Conservation (phyloP, 805 yeast genomes). For the Yamadazyma sp. region DNA sequence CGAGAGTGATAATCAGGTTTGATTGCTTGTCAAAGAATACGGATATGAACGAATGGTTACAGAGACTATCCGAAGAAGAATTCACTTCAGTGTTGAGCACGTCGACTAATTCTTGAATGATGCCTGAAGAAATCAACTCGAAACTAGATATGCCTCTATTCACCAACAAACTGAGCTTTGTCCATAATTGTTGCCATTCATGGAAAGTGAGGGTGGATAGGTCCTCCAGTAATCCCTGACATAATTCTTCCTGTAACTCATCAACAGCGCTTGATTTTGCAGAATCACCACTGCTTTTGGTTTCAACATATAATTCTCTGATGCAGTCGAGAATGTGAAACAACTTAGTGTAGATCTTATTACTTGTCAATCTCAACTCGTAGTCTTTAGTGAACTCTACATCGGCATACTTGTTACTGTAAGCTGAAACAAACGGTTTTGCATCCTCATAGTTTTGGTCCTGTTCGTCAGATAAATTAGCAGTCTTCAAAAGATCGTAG, state of each 20-base stretch:
- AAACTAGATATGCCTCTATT: slow-evolving; percentile 56
- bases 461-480: slow-evolving; percentile 6
- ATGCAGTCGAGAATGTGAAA: slow-evolving; percentile 22
- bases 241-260: slow-evolving; percentile 2
- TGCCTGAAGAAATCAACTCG: slow-evolving; percentile 70
- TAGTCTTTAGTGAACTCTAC: slow-evolving; percentile 31
- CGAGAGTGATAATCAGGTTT: slow-evolving; percentile 31
- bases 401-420: slow-evolving; percentile 28
- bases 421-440: slow-evolving; percentile 16
- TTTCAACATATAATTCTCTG: slow-evolving; percentile 24
- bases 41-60: slow-evolving; percentile 45
- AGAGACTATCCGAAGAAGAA: slow-evolving; percentile 19
- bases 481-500: slow-evolving; percentile 22
- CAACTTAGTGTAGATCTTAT: slow-evolving; percentile 18
- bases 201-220: slow-evolving; percentile 29
- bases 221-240: slow-evolving; percentile 1
- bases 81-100: slow-evolving; percentile 30
- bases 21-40: slow-evolving; percentile 33
- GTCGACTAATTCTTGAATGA: slow-evolving; percentile 44
- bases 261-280: background rate
- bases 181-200: slow-evolving; percentile 32
- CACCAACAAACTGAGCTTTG: slow-evolving; percentile 18
- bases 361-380: slow-evolving; percentile 20
- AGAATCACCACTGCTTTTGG: background rate
- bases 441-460: slow-evolving; percentile 17